A percentile compares a stretch with the other conserved stretches of the same genome.
These are phyloP conservation scores for Sideroxylon spinosum DNA, from an alignment of 179 eudicot species.

Conservation along the genomic window DNA sequence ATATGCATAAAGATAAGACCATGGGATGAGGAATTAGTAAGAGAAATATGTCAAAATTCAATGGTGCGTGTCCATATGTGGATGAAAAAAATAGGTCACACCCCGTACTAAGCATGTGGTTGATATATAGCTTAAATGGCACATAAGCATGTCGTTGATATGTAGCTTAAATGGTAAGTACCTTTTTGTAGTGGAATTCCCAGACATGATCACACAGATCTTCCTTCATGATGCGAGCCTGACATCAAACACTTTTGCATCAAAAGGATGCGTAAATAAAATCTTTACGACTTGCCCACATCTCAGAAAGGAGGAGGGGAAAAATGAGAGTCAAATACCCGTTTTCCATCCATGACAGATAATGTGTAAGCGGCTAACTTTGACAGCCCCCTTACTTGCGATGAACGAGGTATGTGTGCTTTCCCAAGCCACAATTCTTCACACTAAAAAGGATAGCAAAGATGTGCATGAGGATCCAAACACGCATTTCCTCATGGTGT, in stretches of 20 bases:
- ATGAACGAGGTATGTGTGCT: constrained; percentile 80
- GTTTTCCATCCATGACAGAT: constrained; percentile 60
- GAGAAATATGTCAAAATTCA: background rate
- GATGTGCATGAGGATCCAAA: background rate
- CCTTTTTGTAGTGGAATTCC: constrained; percentile 74
- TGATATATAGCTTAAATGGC: background rate
- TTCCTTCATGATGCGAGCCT: constrained; percentile 67
- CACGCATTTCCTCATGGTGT: background rate
- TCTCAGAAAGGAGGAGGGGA: background rate
- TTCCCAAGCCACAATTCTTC: constrained; percentile 78
- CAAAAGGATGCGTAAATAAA: background rate
- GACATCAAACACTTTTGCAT: background rate
- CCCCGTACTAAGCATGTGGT: background rate
- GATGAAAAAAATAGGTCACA: background rate
- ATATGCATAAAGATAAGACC: background rate
- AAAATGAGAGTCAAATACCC: constrained; percentile 41
- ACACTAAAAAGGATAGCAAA: constrained; percentile 45
- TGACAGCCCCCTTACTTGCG: constrained; percentile 50
- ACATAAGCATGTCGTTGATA: background rate
- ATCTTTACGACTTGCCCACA: background rate
- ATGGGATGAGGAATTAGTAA: background rate
- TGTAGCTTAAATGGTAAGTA: constrained; percentile 15
- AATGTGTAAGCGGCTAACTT: constrained; percentile 58
- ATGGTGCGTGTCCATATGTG: background rate
- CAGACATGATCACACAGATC: constrained; percentile 85